Base-by-base conservation (phyloP, 176 grass and related monocot species). In the Alloteropsis semialata region DNA sequence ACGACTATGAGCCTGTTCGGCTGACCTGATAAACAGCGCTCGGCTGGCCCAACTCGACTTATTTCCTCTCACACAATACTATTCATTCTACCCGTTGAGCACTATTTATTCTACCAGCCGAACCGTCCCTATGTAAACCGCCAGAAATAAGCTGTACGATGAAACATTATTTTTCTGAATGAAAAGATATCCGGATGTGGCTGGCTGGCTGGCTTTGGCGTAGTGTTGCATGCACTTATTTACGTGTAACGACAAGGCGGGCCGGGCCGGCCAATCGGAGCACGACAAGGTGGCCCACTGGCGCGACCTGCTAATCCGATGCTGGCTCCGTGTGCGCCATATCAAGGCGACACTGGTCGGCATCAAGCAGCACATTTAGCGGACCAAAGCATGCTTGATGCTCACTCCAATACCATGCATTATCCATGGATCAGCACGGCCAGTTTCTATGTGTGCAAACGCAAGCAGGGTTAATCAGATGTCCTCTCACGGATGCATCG, bases 271-370 rank as follows among this genome's bases (percentile, higher is more conserved):
- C 68, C 54, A 82, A 49, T 82, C 19, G 78, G 46, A 53, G 45
- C 57, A 30, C 80, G 61, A 81, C 56, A 72, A 24, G 37, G 39
- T 53, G 79, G 18, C 51, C 51, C 87, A 89, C 77, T 77, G 12
- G 64, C 8, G 66, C 75, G 75, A 88, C 81, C 86, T 48, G 41
- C 45, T 48, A 11, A 60, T 22, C 57, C 51, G 78, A 64, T 85
- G 72, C 45, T 43, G n/a, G 29, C 28, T 34, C 44, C 43, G 42
- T 65, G 25, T 77, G 82, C 72, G 13, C 70, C 53, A 50, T 57
- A 85, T 89, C 72, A 71, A 19, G 75, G 77, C 81, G 34, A 55
- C 88, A 89, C 28, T 71, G 76, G 77, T 89, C 82, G 22, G 28
- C 38, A 6, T 90, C 78, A 32, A 82, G 57, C 65, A 66, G 37